Percentiles rank a stretch among this genome's conserved stretches.
phyloP scores from a whole-genome alignment of 2,329 filamentous ascomycete genomes.

The Talaromyces sp. region DNA sequence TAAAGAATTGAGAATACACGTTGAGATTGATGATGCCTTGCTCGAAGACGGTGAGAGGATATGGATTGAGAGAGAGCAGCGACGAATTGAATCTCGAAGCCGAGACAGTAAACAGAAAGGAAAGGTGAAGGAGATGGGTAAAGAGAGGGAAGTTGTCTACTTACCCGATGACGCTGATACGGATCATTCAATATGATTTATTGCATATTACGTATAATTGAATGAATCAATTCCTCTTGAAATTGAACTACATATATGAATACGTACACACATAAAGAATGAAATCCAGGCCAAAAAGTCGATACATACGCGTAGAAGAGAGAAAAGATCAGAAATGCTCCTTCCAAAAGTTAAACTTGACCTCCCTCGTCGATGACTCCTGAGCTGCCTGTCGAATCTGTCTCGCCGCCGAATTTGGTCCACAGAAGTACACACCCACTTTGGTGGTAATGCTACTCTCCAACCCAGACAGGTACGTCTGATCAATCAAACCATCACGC shows the following conservation, averaged over 20 bases:
- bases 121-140: background rate
- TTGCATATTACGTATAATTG: constrained; percentile 13
- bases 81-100: background rate
- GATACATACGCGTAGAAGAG: background rate
- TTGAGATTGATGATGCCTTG: constrained; percentile 48
- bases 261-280: background rate
- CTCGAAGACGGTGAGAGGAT: constrained; percentile 32
- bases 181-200: background rate
- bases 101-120: background rate
- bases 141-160: constrained; percentile 21
- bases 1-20: constrained; percentile 59
- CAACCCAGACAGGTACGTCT: constrained; percentile 78
- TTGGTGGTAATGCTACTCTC: constrained; percentile 73
- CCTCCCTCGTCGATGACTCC: constrained; percentile 67
- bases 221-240: constrained; percentile 2
- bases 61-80: constrained; percentile 16
- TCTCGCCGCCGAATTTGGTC: constrained; percentile 74
- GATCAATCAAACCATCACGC: constrained; percentile 80
- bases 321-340: constrained; percentile 58
- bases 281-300: background rate
- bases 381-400: constrained; percentile 81
- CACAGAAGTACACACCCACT: constrained; percentile 97
- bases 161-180: constrained; percentile 31
- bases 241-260: background rate
- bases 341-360: constrained; percentile 98